Evolutionary conservation across 2,329 filamentous ascomycete species (phyloP).

Genomic region (Microthyrium microscopicum): DNA sequence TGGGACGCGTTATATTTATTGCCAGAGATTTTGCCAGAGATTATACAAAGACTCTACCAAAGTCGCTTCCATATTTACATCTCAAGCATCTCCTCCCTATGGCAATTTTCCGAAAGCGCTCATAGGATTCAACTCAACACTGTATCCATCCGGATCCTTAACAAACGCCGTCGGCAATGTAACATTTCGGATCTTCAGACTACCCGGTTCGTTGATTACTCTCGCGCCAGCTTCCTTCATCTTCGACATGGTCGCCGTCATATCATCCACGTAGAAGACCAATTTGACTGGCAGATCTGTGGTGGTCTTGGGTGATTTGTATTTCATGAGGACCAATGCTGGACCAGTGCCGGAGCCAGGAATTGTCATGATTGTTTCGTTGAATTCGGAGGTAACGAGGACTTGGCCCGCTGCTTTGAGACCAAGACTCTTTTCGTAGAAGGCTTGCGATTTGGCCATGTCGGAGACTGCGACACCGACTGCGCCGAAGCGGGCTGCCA

Average conservation of each 20-base stretch:
- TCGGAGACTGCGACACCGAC: conserved; percentile 4
- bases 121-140: conserved; percentile 7
- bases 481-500: conserved; percentile 5
- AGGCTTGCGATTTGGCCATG: conserved; percentile 1
- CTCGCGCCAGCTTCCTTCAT: conserved; percentile 2
- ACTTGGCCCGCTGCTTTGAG: conserved; percentile 2
- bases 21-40: too few species aligned
- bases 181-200: conserved; percentile 1
- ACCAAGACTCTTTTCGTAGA: conserved; percentile 5
- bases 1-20: too few species aligned
- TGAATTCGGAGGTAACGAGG: not conserved
- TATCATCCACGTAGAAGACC: conserved; percentile 6
- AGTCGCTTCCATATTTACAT: too few species aligned
- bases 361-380: conserved; percentile 5
- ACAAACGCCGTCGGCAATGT: conserved; percentile 5
- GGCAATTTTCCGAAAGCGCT: too few species aligned
- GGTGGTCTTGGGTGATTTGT: not conserved
- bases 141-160: conserved; percentile 6
- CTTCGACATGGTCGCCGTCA: conserved; percentile 1
- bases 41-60: too few species aligned
- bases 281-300: conserved; percentile 4
- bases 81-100: too few species aligned
- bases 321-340: conserved; percentile 7
- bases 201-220: conserved; percentile 4
- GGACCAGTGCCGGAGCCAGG: conserved; percentile 1